Evolutionary conservation across 1,139 yeast species (phyloP).

Genomic region (Saccharomyces pastorianus): DNA sequence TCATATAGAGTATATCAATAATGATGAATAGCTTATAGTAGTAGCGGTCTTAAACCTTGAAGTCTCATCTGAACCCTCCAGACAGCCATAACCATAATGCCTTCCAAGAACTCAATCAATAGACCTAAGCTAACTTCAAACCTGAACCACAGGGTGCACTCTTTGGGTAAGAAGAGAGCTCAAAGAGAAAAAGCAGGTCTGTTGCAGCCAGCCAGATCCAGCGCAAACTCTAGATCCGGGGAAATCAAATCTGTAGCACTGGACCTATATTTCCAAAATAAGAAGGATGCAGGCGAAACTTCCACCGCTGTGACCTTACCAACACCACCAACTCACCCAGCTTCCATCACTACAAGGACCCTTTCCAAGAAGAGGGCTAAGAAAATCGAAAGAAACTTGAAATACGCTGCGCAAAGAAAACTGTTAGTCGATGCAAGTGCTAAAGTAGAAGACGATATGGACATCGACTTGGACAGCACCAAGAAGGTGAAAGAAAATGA

Average conservation of each 20-base stretch:
- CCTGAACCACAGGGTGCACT: slow-evolving; percentile 46
- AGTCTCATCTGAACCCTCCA: not conserved
- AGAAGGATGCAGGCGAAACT: slow-evolving; percentile 8
- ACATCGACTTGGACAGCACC: slow-evolving; percentile 43
- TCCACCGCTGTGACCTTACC: slow-evolving; percentile 10
- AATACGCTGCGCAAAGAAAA: slow-evolving; percentile 54
- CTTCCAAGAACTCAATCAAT: slow-evolving; percentile 70
- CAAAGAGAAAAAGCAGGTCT: slow-evolving; percentile 41
- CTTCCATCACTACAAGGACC: slow-evolving; percentile 48
- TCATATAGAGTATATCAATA: not conserved
- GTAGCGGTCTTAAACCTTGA: not conserved
- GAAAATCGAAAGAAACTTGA: slow-evolving; percentile 73
- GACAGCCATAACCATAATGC: slow-evolving; percentile 39
- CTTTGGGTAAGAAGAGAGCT: slow-evolving; percentile 52
- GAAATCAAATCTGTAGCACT: slow-evolving; percentile 50
- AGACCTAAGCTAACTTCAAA: slow-evolving; percentile 62
- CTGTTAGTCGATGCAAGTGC: slow-evolving; percentile 43
- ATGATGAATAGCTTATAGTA: not conserved
- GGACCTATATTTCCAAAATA: slow-evolving; percentile 49
- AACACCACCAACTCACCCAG: slow-evolving; percentile 17
- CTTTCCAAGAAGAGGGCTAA: slow-evolving; percentile 74
- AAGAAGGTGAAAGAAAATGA: slow-evolving; percentile 24
- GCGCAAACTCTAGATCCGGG: slow-evolving; percentile 42
- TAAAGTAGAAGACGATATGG: slow-evolving; percentile 35
- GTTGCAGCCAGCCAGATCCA: slow-evolving; percentile 37